Evolutionary conservation across 1,139 yeast genomes (phyloP), one percentile per base, ranked within the genome.

Genomic region (Taiozyma sp.): DNA sequence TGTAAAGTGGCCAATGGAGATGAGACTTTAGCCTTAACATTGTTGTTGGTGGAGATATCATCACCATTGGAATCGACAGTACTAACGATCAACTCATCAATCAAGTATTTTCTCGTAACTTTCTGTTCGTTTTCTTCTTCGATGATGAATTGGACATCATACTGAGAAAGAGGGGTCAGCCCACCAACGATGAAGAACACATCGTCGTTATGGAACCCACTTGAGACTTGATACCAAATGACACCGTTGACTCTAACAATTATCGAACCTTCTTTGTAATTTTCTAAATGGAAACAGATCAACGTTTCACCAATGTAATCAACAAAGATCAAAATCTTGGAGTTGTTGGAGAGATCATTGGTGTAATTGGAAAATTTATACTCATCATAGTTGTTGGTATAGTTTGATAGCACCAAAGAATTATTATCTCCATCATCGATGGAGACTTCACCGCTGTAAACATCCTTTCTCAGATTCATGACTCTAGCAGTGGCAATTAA

Each of bases 81-180:
- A 51, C 79, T 69, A 10, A 76, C 74, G 48, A 76, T 73, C 29
- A 74, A 62, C 50, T 74, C 75, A 4, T 78, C 73, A 47, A 76
- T 65, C 43, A 75, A 60, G 47, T 69, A 70, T 47, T 71, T 70
- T 49, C 70, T 72, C 16, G 65, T 58, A 24, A n/a, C 19, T 5
- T 39, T 40, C 1, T 57, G 58, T n/a, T 47, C 46, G 4, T 52
- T 60, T 43, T 67, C 68, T 36, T 68, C 67, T 24, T 74, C 69
- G 47, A 76, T 70, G 48, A 80, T 70, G 51, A 84, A 70, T 52
- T 83, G 87, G 48, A 86, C 77, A 59, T 83, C 89, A 60, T 84
- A 86, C 55, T 85, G 88, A 44, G 82, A 81, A 30, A 80, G 68
- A 0, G 91, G 87, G 13, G 88, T 81, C 48, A 86, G 70, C 1